Conservation (phyloP, 352 stramenopile species). For the Globisporangium sylvaticum region DNA sequence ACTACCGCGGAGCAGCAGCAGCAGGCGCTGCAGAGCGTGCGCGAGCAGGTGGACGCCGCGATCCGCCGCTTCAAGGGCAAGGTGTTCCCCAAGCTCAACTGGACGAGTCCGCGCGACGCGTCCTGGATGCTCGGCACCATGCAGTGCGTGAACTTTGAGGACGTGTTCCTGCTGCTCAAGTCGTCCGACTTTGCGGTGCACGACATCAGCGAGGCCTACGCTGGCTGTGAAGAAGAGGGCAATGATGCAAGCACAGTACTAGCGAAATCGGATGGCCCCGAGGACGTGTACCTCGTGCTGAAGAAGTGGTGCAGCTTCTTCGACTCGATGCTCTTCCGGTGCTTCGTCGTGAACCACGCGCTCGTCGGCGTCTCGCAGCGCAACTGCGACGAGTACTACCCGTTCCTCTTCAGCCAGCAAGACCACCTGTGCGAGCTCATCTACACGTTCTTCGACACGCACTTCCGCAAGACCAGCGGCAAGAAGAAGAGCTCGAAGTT, state of each 20-base stretch:
- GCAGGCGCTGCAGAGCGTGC: slow-evolving; percentile 36
- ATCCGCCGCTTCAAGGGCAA: slow-evolving; percentile 62
- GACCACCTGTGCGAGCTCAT: slow-evolving; percentile 65
- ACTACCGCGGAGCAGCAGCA: slow-evolving; percentile 21
- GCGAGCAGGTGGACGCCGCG: slow-evolving; percentile 56
- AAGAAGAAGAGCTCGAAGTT: slow-evolving; percentile 28
- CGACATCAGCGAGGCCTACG: slow-evolving; percentile 87
- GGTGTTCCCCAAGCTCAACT: slow-evolving; percentile 92
- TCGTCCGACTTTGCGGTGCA: slow-evolving; percentile 87
- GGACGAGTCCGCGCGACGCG: slow-evolving; percentile 91
- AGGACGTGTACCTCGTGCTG: slow-evolving; percentile 78
- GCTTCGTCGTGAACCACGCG: slow-evolving; percentile 83
- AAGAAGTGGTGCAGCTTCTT: slow-evolving; percentile 95
- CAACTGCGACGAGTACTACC: slow-evolving; percentile 90
- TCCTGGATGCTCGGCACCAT: slow-evolving; percentile 89
- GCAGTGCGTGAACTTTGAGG: slow-evolving; percentile 75
- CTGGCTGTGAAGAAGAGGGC: slow-evolving; percentile 40
- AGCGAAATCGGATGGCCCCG: background rate
- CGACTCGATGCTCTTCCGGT: slow-evolving; percentile 95
- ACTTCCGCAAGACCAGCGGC: slow-evolving; percentile 34
- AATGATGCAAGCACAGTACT: background rate
- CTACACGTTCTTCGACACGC: slow-evolving; percentile 52
- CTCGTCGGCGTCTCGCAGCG: slow-evolving; percentile 90
- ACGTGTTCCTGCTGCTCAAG: slow-evolving; percentile 83
- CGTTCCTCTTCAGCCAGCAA: slow-evolving; percentile 81